Base-by-base conservation (phyloP, 768 basidiomycete species). In the Suillus clintonianus region DNA sequence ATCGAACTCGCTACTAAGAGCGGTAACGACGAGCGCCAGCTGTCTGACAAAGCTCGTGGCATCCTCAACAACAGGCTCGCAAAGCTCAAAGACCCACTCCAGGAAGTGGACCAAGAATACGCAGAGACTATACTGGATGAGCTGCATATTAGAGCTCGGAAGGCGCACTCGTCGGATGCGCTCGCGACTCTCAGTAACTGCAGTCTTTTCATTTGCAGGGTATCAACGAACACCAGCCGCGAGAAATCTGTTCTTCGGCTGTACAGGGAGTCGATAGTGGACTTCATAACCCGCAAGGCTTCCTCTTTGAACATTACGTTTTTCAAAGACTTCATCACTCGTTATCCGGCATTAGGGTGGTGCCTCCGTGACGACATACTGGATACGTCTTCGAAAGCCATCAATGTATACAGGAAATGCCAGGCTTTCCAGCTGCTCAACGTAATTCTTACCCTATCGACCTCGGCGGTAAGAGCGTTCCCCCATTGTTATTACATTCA, bases 1-100 rank as follows among this genome's bases (percentile, higher is more conserved):
- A 79, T 96, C 63, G 89, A 91, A 59, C 83, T 98, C 53, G 83
- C 90, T 56, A 82, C 86, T 51, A 82, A 83, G 60, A 85, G 87
- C 37, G 81, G 88, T 53, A 74, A 84, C 32, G 92, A 95, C 75
- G 95, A 98, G 75, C 86, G 83, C 51, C 95, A 97, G 69, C 81
- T 99, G n/a, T 84, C 90, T 13, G 90, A 93, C 74, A 98, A 98
- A 77, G 89, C 94, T 1, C 84, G 85, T 63, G 89, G 91, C 30
- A 85, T 98, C 65, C 81, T 98, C 48, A 86, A 86, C 45, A 83
- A 83, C 30, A 86, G 93, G 43, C 81, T 96, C 62, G 85, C 82
- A 62, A 94, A 94, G 72, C 78, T 86, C 50, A 94, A 90, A 71
- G 92, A 91, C 13, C 32, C 63, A 10, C 65, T 48, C 1, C 75